phyloP scores from a whole-genome alignment of 1,284 basidiomycete genomes.

The Violaceomyces palustris region DNA sequence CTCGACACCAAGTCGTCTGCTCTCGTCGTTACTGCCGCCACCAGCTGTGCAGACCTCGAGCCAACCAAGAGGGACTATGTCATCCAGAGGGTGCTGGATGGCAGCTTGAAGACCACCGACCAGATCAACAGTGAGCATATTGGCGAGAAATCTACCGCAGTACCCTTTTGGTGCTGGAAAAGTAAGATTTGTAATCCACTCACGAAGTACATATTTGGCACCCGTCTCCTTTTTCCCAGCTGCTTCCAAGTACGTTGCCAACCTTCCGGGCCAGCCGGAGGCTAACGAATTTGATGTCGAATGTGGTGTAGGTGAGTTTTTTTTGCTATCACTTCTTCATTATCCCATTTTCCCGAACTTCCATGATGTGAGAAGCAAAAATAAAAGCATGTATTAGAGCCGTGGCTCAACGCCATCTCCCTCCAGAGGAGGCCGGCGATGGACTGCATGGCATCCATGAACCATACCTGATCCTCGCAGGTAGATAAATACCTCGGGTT shows the following conservation, averaged over 20 bases:
- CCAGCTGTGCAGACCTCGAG: slow-evolving; percentile 61
- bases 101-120: slow-evolving; percentile 72
- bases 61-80: slow-evolving; percentile 65
- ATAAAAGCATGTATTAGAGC: slow-evolving; percentile 49
- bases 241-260: slow-evolving; percentile 68
- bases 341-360: too few species aligned
- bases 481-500: too few species aligned
- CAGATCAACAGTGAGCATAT: slow-evolving; percentile 64
- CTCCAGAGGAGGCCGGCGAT: too few species aligned
- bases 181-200: too few species aligned
- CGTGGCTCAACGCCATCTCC: too few species aligned
- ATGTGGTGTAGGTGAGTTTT: slow-evolving; percentile 80
- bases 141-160: too few species aligned
- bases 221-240: too few species aligned
- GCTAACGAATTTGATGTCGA: slow-evolving; percentile 70
- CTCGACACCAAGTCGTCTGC: slow-evolving; percentile 77
- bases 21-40: slow-evolving; percentile 64
- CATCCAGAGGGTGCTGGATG: slow-evolving; percentile 66
- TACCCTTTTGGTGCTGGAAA: too few species aligned
- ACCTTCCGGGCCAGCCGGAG: slow-evolving; percentile 62
- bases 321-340: too few species aligned
- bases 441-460: too few species aligned
- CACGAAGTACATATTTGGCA: too few species aligned
- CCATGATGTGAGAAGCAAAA: slow-evolving; percentile 31
- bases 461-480: too few species aligned